Conservation (phyloP, 306 rosid genomes). For the Macrotyloma uniflorum region DNA sequence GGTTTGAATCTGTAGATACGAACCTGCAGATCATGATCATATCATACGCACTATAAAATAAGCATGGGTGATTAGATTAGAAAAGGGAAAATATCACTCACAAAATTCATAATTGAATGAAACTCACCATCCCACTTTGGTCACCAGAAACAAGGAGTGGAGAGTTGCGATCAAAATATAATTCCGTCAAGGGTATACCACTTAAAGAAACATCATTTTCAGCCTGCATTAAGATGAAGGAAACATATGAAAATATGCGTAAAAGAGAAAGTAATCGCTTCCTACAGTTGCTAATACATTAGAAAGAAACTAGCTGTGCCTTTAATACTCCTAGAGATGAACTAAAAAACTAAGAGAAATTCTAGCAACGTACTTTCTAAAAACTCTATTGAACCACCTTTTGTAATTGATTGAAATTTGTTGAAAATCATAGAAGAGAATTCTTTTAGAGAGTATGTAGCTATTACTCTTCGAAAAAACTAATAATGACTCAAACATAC, state of each 20-base stretch:
- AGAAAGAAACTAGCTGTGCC: background rate
- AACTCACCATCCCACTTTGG: constrained; percentile 79
- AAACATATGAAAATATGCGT: constrained; percentile 1
- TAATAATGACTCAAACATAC: background rate
- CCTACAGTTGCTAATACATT: background rate
- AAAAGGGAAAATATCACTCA: constrained; percentile 10
- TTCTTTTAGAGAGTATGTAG: no score
- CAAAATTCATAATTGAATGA: constrained; percentile 13
- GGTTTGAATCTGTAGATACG: constrained; percentile 81
- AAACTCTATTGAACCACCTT: no score
- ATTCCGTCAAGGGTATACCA: constrained; percentile 74
- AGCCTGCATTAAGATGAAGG: constrained; percentile 58
- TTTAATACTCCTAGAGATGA: background rate
- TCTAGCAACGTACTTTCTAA: no score
- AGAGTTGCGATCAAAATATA: constrained; percentile 57
- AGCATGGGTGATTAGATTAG: background rate
- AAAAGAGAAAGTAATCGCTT: background rate
- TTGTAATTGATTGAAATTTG: no score
- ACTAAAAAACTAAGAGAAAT: background rate
- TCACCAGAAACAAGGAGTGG: constrained; percentile 85
- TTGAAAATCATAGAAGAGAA: no score
- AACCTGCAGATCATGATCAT: constrained; percentile 54
- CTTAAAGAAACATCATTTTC: constrained; percentile 77
- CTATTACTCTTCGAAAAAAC: no score
- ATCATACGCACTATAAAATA: constrained; percentile 19